phyloP scores from a whole-genome alignment of 202 grass and related monocot genomes.

The Sporobolus alterniflorus region DNA sequence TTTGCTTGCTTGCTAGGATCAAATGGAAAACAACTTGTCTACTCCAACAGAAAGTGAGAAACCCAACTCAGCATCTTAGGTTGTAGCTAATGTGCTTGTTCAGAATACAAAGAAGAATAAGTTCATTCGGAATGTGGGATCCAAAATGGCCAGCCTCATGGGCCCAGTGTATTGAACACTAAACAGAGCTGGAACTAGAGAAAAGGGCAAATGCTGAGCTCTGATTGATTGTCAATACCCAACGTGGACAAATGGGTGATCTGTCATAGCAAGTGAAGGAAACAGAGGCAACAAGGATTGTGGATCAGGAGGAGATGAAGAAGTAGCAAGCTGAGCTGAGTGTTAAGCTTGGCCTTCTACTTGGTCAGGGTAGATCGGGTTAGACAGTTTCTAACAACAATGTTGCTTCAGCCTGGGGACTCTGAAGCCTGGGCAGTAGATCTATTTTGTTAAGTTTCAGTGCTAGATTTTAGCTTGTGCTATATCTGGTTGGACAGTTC shows the following conservation, averaged over 20 bases:
- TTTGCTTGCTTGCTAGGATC: neutral
- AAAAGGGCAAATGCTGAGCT: neutral
- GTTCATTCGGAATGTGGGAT: neutral
- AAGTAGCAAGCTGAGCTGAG: neutral
- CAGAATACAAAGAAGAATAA: neutral
- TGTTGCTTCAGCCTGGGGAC: too few relatives aligned
- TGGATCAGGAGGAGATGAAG: neutral
- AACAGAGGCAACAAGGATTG: neutral
- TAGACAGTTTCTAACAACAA: too few relatives aligned
- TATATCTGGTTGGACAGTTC: too few relatives aligned
- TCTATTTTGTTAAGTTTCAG: too few relatives aligned
- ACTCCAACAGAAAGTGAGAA: neutral
- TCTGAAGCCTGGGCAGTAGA: too few relatives aligned
- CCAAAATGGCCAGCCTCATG: neutral
- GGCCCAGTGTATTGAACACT: neutral
- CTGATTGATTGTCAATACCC: neutral
- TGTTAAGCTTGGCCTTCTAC: too few relatives aligned
- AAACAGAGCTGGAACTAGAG: neutral
- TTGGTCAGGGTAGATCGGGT: too few relatives aligned
- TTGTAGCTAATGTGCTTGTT: neutral
- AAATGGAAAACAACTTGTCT: neutral
- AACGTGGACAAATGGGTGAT: neutral
- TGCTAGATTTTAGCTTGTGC: too few relatives aligned
- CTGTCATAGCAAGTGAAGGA: neutral
- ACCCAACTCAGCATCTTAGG: neutral